These are phyloP conservation scores for Rhododendron vialii DNA, from an alignment of 148 eudicot genomes.

Conservation along the genomic window DNA sequence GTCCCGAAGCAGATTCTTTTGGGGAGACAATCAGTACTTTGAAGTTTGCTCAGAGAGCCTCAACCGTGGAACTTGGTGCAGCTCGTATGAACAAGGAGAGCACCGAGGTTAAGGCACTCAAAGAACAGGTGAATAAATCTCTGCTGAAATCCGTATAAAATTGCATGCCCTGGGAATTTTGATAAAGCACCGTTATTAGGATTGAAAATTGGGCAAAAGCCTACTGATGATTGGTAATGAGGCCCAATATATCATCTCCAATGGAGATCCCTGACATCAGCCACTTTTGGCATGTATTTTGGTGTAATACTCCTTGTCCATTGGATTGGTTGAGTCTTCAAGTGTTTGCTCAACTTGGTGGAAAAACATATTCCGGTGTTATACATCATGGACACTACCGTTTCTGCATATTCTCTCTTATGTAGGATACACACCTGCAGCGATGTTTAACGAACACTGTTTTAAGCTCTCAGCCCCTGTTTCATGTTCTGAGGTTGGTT, in stretches of 20 bases:
- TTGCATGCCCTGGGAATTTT: neutral
- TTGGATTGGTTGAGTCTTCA: neutral
- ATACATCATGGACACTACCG: neutral
- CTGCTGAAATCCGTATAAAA: neutral
- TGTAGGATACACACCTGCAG: neutral
- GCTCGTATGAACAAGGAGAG: constrained; percentile 63
- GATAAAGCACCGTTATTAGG: neutral
- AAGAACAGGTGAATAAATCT: constrained; percentile 49
- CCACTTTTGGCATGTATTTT: neutral
- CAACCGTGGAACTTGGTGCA: constrained; percentile 82
- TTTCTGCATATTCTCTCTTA: neutral
- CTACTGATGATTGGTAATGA: neutral
- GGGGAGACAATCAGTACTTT: constrained; percentile 69
- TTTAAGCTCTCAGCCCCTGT: neutral
- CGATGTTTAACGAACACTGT: neutral
- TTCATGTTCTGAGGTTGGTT: neutral
- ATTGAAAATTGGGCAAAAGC: neutral
- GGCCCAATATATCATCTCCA: neutral
- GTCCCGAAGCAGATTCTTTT: constrained; percentile 71
- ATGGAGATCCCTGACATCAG: neutral
- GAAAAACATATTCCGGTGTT: neutral
- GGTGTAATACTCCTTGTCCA: neutral
- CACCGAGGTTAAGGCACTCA: constrained; percentile 63
- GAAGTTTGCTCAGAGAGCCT: constrained; percentile 80
- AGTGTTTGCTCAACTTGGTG: neutral